Percentiles rank a stretch among this genome's conserved stretches.
phyloP scores from a whole-genome alignment of 331 rosid genomes.

The Telfairia occidentalis region DNA sequence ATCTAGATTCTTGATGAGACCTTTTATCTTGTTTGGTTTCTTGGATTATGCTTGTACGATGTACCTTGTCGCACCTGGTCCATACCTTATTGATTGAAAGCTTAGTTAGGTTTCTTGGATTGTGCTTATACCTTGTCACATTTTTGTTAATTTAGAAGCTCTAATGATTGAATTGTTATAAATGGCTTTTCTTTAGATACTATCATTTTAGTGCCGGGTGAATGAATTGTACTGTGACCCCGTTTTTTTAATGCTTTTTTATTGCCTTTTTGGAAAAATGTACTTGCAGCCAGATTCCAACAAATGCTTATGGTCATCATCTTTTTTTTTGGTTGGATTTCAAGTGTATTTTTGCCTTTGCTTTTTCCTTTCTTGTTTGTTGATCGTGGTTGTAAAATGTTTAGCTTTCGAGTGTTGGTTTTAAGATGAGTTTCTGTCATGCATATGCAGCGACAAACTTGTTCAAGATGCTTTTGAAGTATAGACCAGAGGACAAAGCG shows the following conservation, averaged over 20 bases:
- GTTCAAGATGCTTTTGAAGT: constrained; percentile 12
- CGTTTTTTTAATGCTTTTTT: background rate
- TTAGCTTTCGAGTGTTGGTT: background rate
- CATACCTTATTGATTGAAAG: too few species aligned
- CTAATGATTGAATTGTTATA: background rate
- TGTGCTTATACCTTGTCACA: background rate
- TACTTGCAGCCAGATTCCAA: background rate
- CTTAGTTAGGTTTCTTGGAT: background rate
- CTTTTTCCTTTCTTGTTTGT: background rate
- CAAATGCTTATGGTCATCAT: background rate
- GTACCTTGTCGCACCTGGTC: background rate
- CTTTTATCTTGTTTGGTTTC: background rate
- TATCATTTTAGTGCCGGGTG: too few species aligned
- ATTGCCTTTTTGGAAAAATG: background rate
- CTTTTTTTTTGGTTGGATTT: background rate
- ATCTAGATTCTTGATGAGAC: background rate
- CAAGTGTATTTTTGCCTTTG: background rate
- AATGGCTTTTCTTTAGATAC: background rate
- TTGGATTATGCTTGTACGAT: background rate
- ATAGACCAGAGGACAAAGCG: constrained; percentile 6
- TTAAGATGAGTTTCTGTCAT: background rate
- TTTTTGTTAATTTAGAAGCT: background rate
- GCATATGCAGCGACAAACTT: background rate
- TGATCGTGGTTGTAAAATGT: background rate
- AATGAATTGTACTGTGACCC: too few species aligned